Base-by-base conservation (phyloP, 345 rosid genomes). In the Populus nigra region DNA sequence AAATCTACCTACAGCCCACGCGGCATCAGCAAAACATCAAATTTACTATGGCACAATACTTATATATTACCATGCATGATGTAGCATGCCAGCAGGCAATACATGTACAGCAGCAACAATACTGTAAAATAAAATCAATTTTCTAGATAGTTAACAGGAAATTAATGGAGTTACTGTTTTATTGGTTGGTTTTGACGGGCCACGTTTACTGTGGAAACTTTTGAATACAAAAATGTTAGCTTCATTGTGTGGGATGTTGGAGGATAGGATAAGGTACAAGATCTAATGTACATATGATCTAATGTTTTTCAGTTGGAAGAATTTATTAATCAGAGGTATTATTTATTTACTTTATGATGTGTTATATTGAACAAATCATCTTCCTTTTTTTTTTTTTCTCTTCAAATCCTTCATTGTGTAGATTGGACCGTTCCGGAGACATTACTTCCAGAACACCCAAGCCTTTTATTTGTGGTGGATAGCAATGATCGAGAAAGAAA, bases 181-280 rank as follows among this genome's bases (percentile, higher is more conserved):
- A 39, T 59, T 25, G 53, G 33, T 53, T 70, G 53, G 35, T 49
- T 62, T 71, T 70, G 47, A 8, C 43, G 66, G 29, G 74, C 41
- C 88, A 87, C 91, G 70, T 88, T 90, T 81, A 88, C 86, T 23
- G 93, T 90, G 41, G 91, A 88, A 81, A 90, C 90, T 5, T 91
- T 89, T 13, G 94, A 89, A 57, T 89, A 91, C 86, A 91, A 89
- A 83, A 88, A 91, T 69, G 92, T 88, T 50, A 88, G 92, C 83
- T 89, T 91, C 91, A 91, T 91, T 13, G 92, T 89, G 2, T 89
- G 91, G 92, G 91, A 89, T 77, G 92, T 87, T 0, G 92, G 92
- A 35, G 94, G 89, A 18, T 91, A 89, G 72, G 92, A 89, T 65
- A 91, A 89, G 94, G 94, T 88, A 71, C 15, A 68, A 38, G 43